These are phyloP conservation scores for Hericium coralloides DNA, from an alignment of 768 basidiomycete species.

Conservation along the genomic window DNA sequence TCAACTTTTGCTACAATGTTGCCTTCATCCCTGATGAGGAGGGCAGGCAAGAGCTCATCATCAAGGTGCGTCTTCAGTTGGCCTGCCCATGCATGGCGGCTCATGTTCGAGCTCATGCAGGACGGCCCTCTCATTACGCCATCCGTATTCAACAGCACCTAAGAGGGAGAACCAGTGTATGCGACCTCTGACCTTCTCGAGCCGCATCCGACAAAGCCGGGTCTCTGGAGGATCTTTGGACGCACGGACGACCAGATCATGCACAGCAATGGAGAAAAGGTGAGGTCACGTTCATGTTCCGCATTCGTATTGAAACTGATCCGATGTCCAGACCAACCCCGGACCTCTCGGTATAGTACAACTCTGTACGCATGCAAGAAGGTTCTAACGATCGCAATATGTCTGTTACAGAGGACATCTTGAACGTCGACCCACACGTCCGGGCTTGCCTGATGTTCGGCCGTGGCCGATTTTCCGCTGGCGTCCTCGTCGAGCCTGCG, in stretches of 20 bases:
- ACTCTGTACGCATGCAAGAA: too few relatives aligned
- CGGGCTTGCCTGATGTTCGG: neutral
- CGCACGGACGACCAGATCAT: conserved; percentile 23
- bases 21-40: conserved; percentile 12
- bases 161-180: neutral
- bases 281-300: neutral
- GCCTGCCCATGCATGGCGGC: neutral
- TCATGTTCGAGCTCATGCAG: neutral
- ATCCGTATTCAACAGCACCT: neutral
- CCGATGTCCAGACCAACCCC: neutral
- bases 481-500: conserved; percentile 1
- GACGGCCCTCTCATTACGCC: neutral
- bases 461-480: conserved; percentile 4
- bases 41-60: conserved; percentile 14
- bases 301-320: neutral
- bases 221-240: conserved; percentile 23
- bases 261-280: conserved; percentile 12
- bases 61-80: conserved; percentile 9
- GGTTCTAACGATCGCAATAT: neutral
- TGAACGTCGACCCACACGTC: neutral
- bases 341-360: neutral
- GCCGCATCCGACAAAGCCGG: conserved; percentile 6
- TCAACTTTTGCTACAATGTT: conserved; percentile 9
- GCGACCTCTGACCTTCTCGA: neutral
- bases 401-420: neutral